Base-by-base conservation (phyloP, 805 yeast genomes). In the Yamadazyma phyllophila region DNA sequence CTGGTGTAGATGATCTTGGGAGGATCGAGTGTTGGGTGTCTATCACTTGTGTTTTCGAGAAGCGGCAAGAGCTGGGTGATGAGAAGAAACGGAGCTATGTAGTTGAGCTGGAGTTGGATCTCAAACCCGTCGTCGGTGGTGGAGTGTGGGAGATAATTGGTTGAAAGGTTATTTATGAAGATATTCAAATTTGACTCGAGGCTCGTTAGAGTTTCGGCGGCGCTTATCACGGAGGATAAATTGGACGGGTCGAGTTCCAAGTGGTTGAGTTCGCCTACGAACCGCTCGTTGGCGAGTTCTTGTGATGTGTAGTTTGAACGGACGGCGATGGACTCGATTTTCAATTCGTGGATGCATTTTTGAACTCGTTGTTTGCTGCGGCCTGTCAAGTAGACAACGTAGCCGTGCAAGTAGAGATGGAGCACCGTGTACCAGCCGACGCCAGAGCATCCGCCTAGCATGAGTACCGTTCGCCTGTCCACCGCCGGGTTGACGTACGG, bases 391-490 rank as follows among this genome's bases (percentile, higher is more conserved):
- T 88, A 88, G 2, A 88, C 83, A 7, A 74, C 69, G 59, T 77
- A 85, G 0, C 96, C 96, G 61, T 88, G 96, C 41, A 86, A 68
- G 56, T 83, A 87, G 5, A 88, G 71, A 56, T 87, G 91, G 17
- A 87, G 68, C 7, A 81, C 88, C 0, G 91, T 82, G 59, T 73
- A 85, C 71, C 78, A 88, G 9, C 96, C 96, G 14, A 86, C 78
- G 0, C 96, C 96, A 45, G 85, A 77, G 55, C 83, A 85, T 5
- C 94, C 95, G 1, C 96, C 95, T 0, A 94, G 83, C 26, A 88
- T 80, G 6, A 88, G 66, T 2, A 88, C 90, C 3, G 85, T 82
- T 46, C 81, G 74, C 36, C 87, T 71, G 24, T 76, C 79, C 2
- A 50, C 50, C 1, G 53, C 49, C 0, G 90, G 90, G 53, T 85